phyloP scores from a whole-genome alignment of 768 basidiomycete genomes.

The Tylopilus sp. region DNA sequence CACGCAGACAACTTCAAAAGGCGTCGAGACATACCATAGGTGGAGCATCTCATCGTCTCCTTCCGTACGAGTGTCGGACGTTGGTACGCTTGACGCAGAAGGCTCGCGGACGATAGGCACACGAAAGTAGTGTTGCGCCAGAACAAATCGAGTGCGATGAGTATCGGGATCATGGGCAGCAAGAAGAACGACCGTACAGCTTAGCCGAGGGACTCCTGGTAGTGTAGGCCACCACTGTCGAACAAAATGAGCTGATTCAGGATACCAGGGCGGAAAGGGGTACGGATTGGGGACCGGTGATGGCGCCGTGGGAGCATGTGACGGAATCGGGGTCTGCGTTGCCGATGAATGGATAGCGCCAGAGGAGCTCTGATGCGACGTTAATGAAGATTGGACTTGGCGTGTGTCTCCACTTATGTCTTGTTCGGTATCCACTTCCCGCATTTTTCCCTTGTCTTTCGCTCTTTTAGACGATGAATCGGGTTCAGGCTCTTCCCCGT shows the following conservation, averaged over 20 bases:
- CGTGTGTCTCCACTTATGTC: conserved; percentile 9
- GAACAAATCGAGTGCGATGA: conserved; percentile 57
- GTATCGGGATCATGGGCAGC: conserved; percentile 59
- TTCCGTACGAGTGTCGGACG: conserved; percentile 5
- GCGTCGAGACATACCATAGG: conserved; percentile 66
- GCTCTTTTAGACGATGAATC: conserved; percentile 7
- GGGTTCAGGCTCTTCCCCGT: conserved; percentile 8
- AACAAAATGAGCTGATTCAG: conserved; percentile 73
- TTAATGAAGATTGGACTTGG: conserved; percentile 6
- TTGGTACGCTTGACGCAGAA: conserved; percentile 7
- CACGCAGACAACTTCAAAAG: conserved; percentile 71
- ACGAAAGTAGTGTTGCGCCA: conserved; percentile 74
- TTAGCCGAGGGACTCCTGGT: conserved; percentile 58
- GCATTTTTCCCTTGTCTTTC: conserved; percentile 23
- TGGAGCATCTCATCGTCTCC: conserved; percentile 57
- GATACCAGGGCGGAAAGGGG: conserved; percentile 66
- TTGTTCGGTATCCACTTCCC: conserved; percentile 12
- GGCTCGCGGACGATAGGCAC: conserved; percentile 48
- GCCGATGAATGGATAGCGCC: conserved; percentile 3
- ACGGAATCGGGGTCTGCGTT: not conserved
- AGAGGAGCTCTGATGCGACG: conserved; percentile 9
- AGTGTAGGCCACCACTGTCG: conserved; percentile 80
- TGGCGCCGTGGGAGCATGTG: not conserved
- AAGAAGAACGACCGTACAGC: conserved; percentile 69
- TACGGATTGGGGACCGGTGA: conserved; percentile 50